Evolutionary conservation across 179 eudicot genomes (phyloP).

Genomic region (Amaranthus tricolor): DNA sequence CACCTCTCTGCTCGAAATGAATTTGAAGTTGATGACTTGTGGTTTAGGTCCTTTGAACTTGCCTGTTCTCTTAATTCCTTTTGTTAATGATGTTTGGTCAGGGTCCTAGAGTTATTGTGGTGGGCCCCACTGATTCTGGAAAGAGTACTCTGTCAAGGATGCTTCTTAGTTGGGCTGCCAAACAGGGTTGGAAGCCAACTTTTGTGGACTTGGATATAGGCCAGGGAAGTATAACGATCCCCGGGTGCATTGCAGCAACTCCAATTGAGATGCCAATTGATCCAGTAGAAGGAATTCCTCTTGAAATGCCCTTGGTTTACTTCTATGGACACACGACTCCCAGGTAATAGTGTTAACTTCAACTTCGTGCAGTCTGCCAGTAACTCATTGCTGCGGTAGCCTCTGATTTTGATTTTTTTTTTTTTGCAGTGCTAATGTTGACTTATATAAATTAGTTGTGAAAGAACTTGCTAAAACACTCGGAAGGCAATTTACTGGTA

Average conservation of each 20-base stretch:
- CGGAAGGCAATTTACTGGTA: constrained; percentile 84
- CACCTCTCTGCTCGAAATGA: background rate
- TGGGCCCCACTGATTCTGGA: constrained; percentile 97
- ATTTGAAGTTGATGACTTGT: background rate
- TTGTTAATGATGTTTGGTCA: constrained; percentile 26
- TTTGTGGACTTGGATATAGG: constrained; percentile 97
- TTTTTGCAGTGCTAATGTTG: constrained; percentile 66
- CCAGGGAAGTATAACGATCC: constrained; percentile 90
- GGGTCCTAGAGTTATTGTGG: constrained; percentile 97
- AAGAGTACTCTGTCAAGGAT: constrained; percentile 92
- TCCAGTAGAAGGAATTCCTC: constrained; percentile 97
- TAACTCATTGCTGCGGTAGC: background rate
- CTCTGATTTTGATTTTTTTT: constrained; percentile 8
- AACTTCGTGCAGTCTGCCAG: background rate
- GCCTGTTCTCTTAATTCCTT: background rate
- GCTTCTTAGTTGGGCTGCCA: constrained; percentile 99
- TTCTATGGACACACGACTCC: constrained; percentile 83
- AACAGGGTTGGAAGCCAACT: constrained; percentile 98
- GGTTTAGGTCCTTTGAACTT: background rate
- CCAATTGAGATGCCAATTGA: constrained; percentile 98
- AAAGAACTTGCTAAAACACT: constrained; percentile 84
- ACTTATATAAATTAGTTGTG: constrained; percentile 72
- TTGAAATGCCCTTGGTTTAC: constrained; percentile 95
- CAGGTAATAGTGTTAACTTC: constrained; percentile 38
- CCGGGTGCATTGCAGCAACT: constrained; percentile 91